Conservation (phyloP, 768 basidiomycete genomes). For the Pulveroboletus sp. region DNA sequence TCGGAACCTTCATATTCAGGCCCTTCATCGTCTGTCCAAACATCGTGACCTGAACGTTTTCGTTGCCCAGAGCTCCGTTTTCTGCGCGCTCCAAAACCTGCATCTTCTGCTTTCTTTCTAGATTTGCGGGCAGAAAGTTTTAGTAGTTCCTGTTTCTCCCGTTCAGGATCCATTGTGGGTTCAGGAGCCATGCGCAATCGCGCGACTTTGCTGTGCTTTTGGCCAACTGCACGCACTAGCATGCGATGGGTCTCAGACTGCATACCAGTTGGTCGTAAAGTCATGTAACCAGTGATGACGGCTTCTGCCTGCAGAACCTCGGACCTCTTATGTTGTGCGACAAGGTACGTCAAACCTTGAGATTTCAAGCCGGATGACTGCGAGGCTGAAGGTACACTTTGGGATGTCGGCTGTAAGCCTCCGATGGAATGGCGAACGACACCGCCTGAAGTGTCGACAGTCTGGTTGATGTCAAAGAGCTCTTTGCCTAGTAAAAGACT, state of each 20-base stretch:
- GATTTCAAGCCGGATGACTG: slow-evolving; percentile 41
- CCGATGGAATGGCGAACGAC: slow-evolving; percentile 56
- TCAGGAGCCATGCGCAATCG: slow-evolving; percentile 78
- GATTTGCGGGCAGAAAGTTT: slow-evolving; percentile 63
- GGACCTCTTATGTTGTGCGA: slow-evolving; percentile 83
- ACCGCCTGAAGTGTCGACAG: slow-evolving; percentile 71
- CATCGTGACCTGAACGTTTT: slow-evolving; percentile 42
- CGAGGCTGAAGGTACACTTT: slow-evolving; percentile 39
- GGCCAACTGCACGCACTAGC: slow-evolving; percentile 81
- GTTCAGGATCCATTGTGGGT: slow-evolving; percentile 70
- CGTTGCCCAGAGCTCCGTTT: slow-evolving; percentile 43
- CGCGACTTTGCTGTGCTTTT: slow-evolving; percentile 79
- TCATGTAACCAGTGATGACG: slow-evolving; percentile 77
- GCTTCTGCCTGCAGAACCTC: slow-evolving; percentile 86
- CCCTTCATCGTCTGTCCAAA: slow-evolving; percentile 70
- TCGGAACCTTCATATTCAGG: slow-evolving; percentile 53
- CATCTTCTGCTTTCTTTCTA: slow-evolving; percentile 52
- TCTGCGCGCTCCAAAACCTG: slow-evolving; percentile 44
- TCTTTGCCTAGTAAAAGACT: slow-evolving; percentile 92
- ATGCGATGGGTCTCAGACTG: slow-evolving; percentile 86
- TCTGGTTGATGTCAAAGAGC: slow-evolving; percentile 84
- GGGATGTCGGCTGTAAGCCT: slow-evolving; percentile 38
- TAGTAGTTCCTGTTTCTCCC: slow-evolving; percentile 63
- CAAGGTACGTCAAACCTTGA: slow-evolving; percentile 83
- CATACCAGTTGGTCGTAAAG: slow-evolving; percentile 83